Conservation (phyloP, 371 early-diverging fungal species). For the Mucor indicus region DNA sequence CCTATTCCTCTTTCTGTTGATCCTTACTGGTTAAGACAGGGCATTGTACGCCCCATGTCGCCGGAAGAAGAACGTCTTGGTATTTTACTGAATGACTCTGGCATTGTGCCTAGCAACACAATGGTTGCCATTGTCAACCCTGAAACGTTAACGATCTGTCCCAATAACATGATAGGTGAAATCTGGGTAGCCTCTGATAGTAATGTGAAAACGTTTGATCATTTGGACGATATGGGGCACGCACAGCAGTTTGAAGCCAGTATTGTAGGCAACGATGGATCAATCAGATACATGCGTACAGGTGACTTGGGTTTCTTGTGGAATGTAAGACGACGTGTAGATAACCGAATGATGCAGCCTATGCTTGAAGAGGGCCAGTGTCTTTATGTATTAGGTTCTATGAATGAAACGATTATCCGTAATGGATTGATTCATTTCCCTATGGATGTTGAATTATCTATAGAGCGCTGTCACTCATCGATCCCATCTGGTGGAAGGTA, state of each 20-base stretch:
- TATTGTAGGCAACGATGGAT: slow-evolving; percentile 62
- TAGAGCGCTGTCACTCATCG: slow-evolving; percentile 59
- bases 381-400: slow-evolving; percentile 75
- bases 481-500: slow-evolving; percentile 50
- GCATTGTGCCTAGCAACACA: slow-evolving; percentile 75
- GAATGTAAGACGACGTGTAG: slow-evolving; percentile 47
- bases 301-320: slow-evolving; percentile 87
- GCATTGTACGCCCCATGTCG: slow-evolving; percentile 57
- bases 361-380: slow-evolving; percentile 62
- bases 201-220: slow-evolving; percentile 48
- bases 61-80: slow-evolving; percentile 55
- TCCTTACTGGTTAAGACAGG: slow-evolving; percentile 60
- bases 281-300: slow-evolving; percentile 72
- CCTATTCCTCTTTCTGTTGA: slow-evolving; percentile 67
- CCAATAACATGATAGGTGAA: slow-evolving; percentile 78
- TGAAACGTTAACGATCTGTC: slow-evolving; percentile 58
- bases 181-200: slow-evolving; percentile 83
- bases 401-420: slow-evolving; percentile 68
- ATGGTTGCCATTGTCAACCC: slow-evolving; percentile 87
- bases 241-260: slow-evolving; percentile 38
- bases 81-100: slow-evolving; percentile 73
- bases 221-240: slow-evolving; percentile 24
- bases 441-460: slow-evolving; percentile 69
- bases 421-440: slow-evolving; percentile 74
- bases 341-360: slow-evolving; percentile 25